A percentile compares a stretch with the other conserved stretches of the same genome.
Evolutionary conservation across 768 basidiomycete genomes (phyloP).

Genomic region (Pisolithus marmoratus): DNA sequence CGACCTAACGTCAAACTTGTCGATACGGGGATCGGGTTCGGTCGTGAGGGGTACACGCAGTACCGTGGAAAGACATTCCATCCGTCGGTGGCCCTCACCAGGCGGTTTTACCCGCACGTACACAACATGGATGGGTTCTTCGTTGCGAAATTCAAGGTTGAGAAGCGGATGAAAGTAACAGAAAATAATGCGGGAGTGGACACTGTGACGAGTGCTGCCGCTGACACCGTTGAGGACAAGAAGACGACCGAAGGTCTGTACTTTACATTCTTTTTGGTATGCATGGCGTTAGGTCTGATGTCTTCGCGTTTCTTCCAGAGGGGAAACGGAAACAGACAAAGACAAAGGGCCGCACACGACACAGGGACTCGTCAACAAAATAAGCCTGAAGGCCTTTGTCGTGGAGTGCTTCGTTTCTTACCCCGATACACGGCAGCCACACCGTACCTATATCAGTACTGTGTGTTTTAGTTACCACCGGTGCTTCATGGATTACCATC

Average conservation of each 20-base stretch:
- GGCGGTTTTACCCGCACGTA: constrained; percentile 93
- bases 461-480: too few relatives aligned
- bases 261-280: neutral
- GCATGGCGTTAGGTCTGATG: constrained; percentile 1
- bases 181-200: constrained; percentile 21
- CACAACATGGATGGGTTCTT: constrained; percentile 99
- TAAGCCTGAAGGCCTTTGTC: neutral
- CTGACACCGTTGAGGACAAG: constrained; percentile 23
- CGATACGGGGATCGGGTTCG: constrained; percentile 89
- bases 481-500: too few relatives aligned
- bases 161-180: constrained; percentile 56
- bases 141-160: constrained; percentile 98
- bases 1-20: constrained; percentile 90
- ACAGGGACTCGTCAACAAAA: constrained; percentile 24
- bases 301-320: constrained; percentile 36
- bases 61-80: constrained; percentile 91
- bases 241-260: constrained; percentile 74
- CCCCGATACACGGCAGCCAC: neutral
- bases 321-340: constrained; percentile 72
- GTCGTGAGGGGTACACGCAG: constrained; percentile 82
- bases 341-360: constrained; percentile 62
- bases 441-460: neutral
- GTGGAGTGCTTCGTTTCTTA: too few relatives aligned
- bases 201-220: constrained; percentile 22
- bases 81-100: constrained; percentile 70